These are phyloP conservation scores for Vaucheria bursata DNA, from an alignment of 352 stramenopile genomes.

Conservation along the genomic window DNA sequence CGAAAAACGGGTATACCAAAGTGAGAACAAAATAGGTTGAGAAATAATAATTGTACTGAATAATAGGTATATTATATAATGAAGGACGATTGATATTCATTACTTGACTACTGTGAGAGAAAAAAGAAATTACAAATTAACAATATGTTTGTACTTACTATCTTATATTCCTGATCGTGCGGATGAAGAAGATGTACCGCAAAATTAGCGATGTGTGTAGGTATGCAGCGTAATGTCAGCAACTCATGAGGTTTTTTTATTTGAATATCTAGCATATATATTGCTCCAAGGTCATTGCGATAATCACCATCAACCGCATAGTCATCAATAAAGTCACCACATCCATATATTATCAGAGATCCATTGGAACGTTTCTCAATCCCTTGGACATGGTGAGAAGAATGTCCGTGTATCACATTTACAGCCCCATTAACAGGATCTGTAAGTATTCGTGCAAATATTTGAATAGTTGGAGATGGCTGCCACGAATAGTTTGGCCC, in stretches of 20 bases:
- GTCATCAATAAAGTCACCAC: constrained; percentile 12
- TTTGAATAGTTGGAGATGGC: background rate
- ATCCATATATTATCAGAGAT: background rate
- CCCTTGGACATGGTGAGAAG: constrained; percentile 5
- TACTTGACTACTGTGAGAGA: too few species aligned
- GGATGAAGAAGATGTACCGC: background rate
- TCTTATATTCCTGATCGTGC: background rate
- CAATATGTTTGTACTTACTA: background rate
- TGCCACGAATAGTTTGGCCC: constrained; percentile 13
- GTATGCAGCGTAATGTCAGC: background rate
- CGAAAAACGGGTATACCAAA: too few species aligned
- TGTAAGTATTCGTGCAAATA: background rate
- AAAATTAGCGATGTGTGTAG: background rate
- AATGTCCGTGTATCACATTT: constrained; percentile 7
- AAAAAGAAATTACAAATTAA: too few species aligned
- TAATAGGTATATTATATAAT: too few species aligned
- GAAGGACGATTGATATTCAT: too few species aligned
- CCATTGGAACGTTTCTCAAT: background rate
- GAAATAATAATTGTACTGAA: too few species aligned
- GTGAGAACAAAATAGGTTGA: too few species aligned
- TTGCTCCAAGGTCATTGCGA: background rate
- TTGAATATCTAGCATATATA: background rate
- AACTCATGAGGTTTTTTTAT: background rate
- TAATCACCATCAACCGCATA: constrained; percentile 6
- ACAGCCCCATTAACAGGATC: background rate